Evolutionary conservation across 176 grass and related monocot genomes (phyloP).

Genomic region (Zizania latifolia): DNA sequence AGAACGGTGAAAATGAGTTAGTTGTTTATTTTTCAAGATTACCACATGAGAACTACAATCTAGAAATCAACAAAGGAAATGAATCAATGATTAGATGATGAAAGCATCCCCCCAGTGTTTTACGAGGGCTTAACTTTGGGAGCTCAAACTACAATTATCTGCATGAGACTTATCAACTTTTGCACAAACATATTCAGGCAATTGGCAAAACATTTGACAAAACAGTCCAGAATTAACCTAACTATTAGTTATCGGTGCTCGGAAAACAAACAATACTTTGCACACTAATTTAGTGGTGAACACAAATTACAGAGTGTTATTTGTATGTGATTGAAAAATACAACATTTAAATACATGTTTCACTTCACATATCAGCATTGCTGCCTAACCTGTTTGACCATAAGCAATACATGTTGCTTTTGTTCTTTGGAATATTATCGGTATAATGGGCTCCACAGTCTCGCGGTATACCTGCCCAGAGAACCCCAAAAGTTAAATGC

Average conservation of each 20-base stretch:
- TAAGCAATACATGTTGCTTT: conserved; percentile 99
- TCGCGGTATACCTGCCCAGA: conserved; percentile 77
- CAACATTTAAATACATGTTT: neutral
- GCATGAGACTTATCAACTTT: neutral
- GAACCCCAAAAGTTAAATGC: conserved; percentile 15
- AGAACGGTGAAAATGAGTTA: too few relatives aligned
- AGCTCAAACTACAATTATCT: neutral
- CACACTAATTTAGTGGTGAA: neutral
- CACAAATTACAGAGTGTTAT: neutral
- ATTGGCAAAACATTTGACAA: neutral
- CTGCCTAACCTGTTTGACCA: conserved; percentile 87
- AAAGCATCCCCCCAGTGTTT: neutral
- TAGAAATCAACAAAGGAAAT: neutral
- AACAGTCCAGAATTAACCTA: neutral
- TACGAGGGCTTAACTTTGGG: neutral
- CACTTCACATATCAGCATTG: conserved; percentile 14
- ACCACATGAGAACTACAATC: neutral
- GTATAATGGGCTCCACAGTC: conserved; percentile 97
- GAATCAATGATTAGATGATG: neutral
- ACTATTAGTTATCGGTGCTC: neutral
- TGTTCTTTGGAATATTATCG: conserved; percentile 93
- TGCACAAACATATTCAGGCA: neutral
- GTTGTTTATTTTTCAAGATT: conserved; percentile 10
- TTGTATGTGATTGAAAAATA: neutral
- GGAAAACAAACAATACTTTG: neutral